These are phyloP conservation scores for Hordeum vulgare DNA, from an alignment of 176 grass and related monocot species.

Conservation along the genomic window MorexV3_pseudomolecules_assembly NC_058519.1:67305885-67306384, in stretches of 20 bases:
- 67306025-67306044: not conserved
- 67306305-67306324: too few species aligned
- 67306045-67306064: not conserved
- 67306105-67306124: slow-evolving; percentile 34
- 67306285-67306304: too few species aligned
- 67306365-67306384: not conserved
- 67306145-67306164: not conserved
- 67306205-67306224: not conserved
- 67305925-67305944: not conserved
- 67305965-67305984: not conserved
- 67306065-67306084: slow-evolving; percentile 51
- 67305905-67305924: not conserved
- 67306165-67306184: not conserved
- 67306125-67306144: slow-evolving; percentile 16
- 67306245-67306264: too few species aligned
- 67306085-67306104: slow-evolving; percentile 45
- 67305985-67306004: not conserved
- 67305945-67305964: not conserved
- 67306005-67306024: not conserved
- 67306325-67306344: too few species aligned
- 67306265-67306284: too few species aligned
- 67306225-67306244: not conserved
- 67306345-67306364: not conserved
- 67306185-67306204: not conserved
- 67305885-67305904: not conserved